Percentiles rank a stretch among this genome's conserved stretches.
Evolutionary conservation across 73 alveolate genomes (phyloP).

Genomic region (Symbiodinium pilosum): DNA sequence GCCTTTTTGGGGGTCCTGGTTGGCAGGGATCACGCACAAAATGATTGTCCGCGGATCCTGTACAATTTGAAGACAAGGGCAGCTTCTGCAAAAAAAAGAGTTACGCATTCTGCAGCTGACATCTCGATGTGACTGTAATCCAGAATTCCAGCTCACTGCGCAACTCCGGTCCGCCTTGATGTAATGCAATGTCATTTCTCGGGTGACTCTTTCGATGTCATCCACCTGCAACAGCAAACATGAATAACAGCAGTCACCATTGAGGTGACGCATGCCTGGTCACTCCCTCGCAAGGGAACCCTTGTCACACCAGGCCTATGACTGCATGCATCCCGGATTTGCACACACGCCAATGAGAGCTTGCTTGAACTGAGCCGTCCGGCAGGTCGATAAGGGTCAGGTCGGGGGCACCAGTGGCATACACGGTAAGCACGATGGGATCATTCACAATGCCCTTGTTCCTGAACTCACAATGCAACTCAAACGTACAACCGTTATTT

Average conservation of each 20-base stretch:
- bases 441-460: slow-evolving; percentile 98
- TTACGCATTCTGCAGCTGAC: too few relatives aligned
- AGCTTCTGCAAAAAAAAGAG: too few relatives aligned
- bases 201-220: slow-evolving; percentile 96
- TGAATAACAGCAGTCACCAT: too few relatives aligned
- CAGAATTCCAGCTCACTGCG: too few relatives aligned
- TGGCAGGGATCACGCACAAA: slow-evolving; percentile 78
- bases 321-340: neutral
- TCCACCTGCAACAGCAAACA: neutral
- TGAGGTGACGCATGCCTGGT: slow-evolving; percentile 1
- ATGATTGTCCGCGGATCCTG: slow-evolving; percentile 96
- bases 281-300: slow-evolving; percentile 95
- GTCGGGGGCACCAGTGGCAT: slow-evolving; percentile 99
- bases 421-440: slow-evolving; percentile 98
- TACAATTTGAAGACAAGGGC: too few relatives aligned
- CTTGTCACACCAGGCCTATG: slow-evolving; percentile 11
- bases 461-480: neutral
- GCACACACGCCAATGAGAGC: neutral
- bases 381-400: slow-evolving; percentile 99
- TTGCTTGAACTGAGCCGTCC: slow-evolving; percentile 96
- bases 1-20: neutral
- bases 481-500: neutral
- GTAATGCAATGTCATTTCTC: slow-evolving; percentile 98
- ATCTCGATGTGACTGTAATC: too few relatives aligned
- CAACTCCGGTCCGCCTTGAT: slow-evolving; percentile 95